Percentiles rank a stretch among this genome's conserved stretches.
Evolutionary conservation across 768 basidiomycete species (phyloP).

Genomic region (Phaeotremella skinneri): DNA sequence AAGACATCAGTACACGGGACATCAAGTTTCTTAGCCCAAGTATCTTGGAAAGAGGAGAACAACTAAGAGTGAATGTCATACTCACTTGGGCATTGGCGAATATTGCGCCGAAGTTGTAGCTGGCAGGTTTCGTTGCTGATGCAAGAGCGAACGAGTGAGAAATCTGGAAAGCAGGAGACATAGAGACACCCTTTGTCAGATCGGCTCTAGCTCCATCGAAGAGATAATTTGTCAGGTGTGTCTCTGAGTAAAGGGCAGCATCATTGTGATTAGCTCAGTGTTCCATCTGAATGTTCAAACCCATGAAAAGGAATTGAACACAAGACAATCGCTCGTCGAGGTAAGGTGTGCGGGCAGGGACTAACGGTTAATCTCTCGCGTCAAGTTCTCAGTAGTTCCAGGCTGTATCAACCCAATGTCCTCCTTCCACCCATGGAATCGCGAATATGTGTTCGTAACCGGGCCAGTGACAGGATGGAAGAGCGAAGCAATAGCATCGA

Average conservation of each 20-base stretch:
- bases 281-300: too few relatives aligned
- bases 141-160: slow-evolving; percentile 93
- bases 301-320: too few relatives aligned
- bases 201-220: slow-evolving; percentile 98
- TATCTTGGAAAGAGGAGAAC: too few relatives aligned
- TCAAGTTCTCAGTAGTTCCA: slow-evolving; percentile 87
- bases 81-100: slow-evolving; percentile 78
- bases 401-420: slow-evolving; percentile 81
- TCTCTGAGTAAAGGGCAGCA: slow-evolving; percentile 59
- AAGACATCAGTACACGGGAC: too few relatives aligned
- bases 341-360: slow-evolving; percentile 17
- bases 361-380: slow-evolving; percentile 87
- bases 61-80: slow-evolving; percentile 5
- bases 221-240: slow-evolving; percentile 87
- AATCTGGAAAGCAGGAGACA: slow-evolving; percentile 95
- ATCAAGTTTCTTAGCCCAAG: too few relatives aligned
- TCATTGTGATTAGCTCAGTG: background rate
- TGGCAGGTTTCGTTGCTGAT: slow-evolving; percentile 73
- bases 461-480: slow-evolving; percentile 55
- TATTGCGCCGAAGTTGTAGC: slow-evolving; percentile 91
- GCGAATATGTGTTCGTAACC: slow-evolving; percentile 65
- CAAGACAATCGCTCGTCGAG: too few relatives aligned
- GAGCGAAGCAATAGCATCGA: slow-evolving; percentile 43
- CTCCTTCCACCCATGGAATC: slow-evolving; percentile 77
- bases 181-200: slow-evolving; percentile 85